phyloP scores from a whole-genome alignment of 2,329 filamentous ascomycete genomes.

The Myriosclerotinia curreyana region DNA sequence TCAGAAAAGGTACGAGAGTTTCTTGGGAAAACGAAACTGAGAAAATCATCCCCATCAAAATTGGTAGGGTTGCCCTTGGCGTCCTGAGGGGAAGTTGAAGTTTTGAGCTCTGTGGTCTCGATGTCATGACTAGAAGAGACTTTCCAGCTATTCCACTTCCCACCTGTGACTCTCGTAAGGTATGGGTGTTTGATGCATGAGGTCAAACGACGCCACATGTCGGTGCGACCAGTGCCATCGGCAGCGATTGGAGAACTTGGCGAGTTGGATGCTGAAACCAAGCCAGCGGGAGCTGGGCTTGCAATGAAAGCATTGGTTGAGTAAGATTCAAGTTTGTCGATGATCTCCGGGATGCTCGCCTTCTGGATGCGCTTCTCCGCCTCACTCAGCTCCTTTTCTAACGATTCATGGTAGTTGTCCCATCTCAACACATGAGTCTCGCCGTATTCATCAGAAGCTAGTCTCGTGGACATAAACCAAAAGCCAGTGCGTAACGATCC shows the following conservation, averaged over 20 bases:
- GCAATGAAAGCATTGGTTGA: conserved; percentile 1
- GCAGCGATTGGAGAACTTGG: conserved; percentile 18
- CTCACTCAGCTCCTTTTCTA: conserved; percentile 47
- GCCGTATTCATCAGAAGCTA: conserved; percentile 33
- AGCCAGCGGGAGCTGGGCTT: neutral
- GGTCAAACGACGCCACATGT: conserved; percentile 54
- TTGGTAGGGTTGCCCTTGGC: conserved; percentile 34
- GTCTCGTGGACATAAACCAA: conserved; percentile 47
- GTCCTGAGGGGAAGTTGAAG: conserved; percentile 7
- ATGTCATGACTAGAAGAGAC: conserved; percentile 54
- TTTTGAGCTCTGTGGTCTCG: conserved; percentile 23
- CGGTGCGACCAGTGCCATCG: conserved; percentile 34
- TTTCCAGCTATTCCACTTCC: conserved; percentile 47
- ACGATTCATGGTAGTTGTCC: conserved; percentile 55
- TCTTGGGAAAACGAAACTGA: conserved; percentile 50
- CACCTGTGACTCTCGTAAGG: conserved; percentile 49
- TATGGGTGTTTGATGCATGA: conserved; percentile 46
- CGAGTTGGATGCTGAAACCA: neutral
- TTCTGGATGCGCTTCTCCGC: conserved; percentile 48
- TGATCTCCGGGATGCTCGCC: conserved; percentile 38
- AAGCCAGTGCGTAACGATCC: conserved; percentile 54
- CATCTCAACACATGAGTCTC: conserved; percentile 49
- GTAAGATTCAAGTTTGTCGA: conserved; percentile 34
- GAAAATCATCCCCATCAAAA: conserved; percentile 45
- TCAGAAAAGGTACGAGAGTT: conserved; percentile 44